Base-by-base conservation (phyloP, 2,329 filamentous ascomycete genomes). In the Venturia carpophila region DNA sequence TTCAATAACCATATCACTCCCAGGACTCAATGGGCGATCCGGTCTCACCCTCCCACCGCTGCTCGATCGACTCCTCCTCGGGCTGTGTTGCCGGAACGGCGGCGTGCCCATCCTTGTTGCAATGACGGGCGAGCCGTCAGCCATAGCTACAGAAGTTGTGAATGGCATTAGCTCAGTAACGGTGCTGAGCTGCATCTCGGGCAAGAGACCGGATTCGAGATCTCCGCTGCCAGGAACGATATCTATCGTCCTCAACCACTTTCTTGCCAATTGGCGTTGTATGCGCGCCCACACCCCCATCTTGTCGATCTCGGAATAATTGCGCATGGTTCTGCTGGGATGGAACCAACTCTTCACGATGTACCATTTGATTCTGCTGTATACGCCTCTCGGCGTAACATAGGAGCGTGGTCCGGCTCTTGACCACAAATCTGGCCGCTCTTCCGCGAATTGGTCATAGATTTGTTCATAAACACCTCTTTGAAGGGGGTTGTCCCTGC, bases 401-500 rank as follows among this genome's bases (percentile, higher is more conserved):
- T 75, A 73, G 0, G 74, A 67, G 4, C 75, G 72, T 0, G 82
- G 80, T 0, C 82, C 82, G 15, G 72, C 70, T 0, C 78, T 73
- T 0, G 78, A 78, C 82, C 81, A 84, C 2, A 83, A 73, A 0
- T 71, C 66, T 1, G 81, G 79, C 64, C 81, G 76, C 3, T 71
- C 67, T n/a, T 73, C 74, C 5, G 79, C 75, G 30, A 83, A 74
- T 15, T 81, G 76, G 56, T 76, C 72, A 70, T 80, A 83, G 17
- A 83, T 75, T 5, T 75, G 71, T 68, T 83, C 80, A 69, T 83
- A 83, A 27, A 81, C 74, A 42, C 80, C 80, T 17, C 81, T 74
- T 49, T 78, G 76, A 58, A 79, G 76, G 0, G 79, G 77, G 9
- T 78, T 76, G 66, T 79, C 78, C 55, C 76, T 74, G 47, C 74